Evolutionary conservation across 495 filamentous ascomycete genomes (phyloP), one percentile per base, ranked within the genome.

Genomic region (Penicillium turbatum): DNA sequence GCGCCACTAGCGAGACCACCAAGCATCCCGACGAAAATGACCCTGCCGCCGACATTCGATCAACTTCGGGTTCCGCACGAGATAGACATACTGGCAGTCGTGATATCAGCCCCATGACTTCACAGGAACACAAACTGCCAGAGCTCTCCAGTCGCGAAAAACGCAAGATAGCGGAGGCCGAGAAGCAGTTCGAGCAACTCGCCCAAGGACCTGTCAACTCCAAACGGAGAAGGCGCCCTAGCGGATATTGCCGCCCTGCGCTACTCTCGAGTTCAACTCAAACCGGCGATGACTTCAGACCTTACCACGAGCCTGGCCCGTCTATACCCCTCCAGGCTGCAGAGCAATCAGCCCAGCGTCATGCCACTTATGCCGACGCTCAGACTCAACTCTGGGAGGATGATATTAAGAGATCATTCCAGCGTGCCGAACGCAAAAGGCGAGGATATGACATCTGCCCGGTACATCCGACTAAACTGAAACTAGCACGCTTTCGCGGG

Each of bases 61-160:
- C 88, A 4, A 78, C 82, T 7, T 93, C 90, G 8, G 86, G 82
- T 16, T 93, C 90, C 27, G 76, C 78, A 3, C 85, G 80, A 31
- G 88, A 84, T 55, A 38, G 47, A 39, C 90, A 90, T 54, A 82
- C 87, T 19, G 81, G 74, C 3, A 96, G 91, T 65, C 88, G 90
- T 37, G 90, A 95, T 59, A 73, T 89, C 64, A 95, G 89, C 6
- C 91, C 89, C 0, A 76, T 70, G 24, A 30, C 8, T 10, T 31
- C 49, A 5, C 47, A 43, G 26, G 31, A 19, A 19, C 31, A 19
- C 15, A 77, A 70, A 42, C 83, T 72, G 60, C 72, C 72, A 2
- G 89, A 89, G 62, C 77, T 90, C 5, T 93, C 91, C 5, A 90
- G 87, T 53, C 82, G 92, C 13, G 92, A 97, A 59, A 88, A 88